phyloP scores from a whole-genome alignment of 2,329 filamentous ascomycete species.

The Cordyceps cateniannulata region DNA sequence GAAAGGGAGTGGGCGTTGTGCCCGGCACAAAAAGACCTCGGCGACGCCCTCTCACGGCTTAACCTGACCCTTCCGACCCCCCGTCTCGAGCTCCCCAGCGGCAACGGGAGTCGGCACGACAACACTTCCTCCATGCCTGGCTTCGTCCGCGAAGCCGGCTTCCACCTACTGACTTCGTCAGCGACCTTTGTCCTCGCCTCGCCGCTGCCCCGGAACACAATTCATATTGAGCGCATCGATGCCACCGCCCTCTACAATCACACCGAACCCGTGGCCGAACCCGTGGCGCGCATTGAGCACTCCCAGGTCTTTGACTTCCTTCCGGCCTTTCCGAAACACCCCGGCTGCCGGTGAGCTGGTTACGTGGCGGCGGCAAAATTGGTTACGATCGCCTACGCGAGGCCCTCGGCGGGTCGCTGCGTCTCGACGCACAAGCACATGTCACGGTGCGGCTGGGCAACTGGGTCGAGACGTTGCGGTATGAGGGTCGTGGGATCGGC shows the following conservation, averaged over 20 bases:
- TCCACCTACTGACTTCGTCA: constrained; percentile 80
- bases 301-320: constrained; percentile 64
- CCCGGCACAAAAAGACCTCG: too few relatives aligned
- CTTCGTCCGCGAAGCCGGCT: constrained; percentile 80
- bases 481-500: constrained; percentile 62
- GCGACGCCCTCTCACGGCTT: constrained; percentile 64
- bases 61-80: constrained; percentile 68
- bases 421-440: constrained; percentile 69
- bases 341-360: constrained; percentile 75
- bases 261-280: too few relatives aligned
- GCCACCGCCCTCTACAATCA: constrained; percentile 82
- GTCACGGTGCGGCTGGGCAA: constrained; percentile 68
- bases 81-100: constrained; percentile 48
- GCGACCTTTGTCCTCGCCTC: too few relatives aligned
- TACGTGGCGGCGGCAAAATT: constrained; percentile 62
- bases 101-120: constrained; percentile 27
- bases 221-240: constrained; percentile 74
- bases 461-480: constrained; percentile 69
- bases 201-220: constrained; percentile 63
- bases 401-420: constrained; percentile 73
- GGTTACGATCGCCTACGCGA: constrained; percentile 76
- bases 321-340: constrained; percentile 70
- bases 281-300: constrained; percentile 72
- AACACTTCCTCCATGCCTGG: constrained; percentile 38
- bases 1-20: too few relatives aligned